Base-by-base conservation (phyloP, 208 protist genomes). In the Phytomonas sp. region DNA sequence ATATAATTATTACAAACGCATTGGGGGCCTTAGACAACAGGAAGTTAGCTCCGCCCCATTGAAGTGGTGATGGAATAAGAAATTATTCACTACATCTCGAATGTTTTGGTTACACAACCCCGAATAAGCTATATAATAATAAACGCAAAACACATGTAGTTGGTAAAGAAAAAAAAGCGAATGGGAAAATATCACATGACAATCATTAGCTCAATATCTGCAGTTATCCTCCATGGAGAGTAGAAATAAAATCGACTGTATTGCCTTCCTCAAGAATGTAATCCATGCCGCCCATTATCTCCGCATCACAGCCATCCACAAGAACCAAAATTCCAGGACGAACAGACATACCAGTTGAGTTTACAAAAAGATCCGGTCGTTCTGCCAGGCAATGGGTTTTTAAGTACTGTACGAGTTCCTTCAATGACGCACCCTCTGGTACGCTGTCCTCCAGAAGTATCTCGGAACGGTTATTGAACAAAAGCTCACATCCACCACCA, bases 271-370 rank as follows among this genome's bases (percentile, higher is more conserved):
- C 78, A 11, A 98, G 70, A 11, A 77, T 73, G 69, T 96, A 94
- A 23, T 80, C 73, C 5, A 96, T 73, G 30, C 89, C 94, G 37
- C 92, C 94, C 5, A 94, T 59, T 30, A 98, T 83, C 78, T 98
- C 94, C 56, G 83, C 94, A 79, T 98, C 96, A 33, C 87, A 92
- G 72, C 88, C 85, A 77, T 98, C 97, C 42, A 98, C 91, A 45
- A 98, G 71, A 0, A 95, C 83, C 23, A 98, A 83, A 80, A 98
- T 97, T 29, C 96, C 96, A 60, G 96, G 96, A 7, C 94, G 88
- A 11, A 93, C 73, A 33, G 78, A 77, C 5, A 37, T 73, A 12
- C 91, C 87, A 6, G 79, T 74, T 4, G 78, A 78, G 69, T 93
- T 85, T n/a, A 86, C 70, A 67, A 95, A 86, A 14, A 93, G 80